Percentiles rank a stretch among this genome's conserved stretches.
These are phyloP conservation scores for Podila epigama DNA, from an alignment of 192 early-diverging fungal genomes.

Conservation along the genomic window DNA sequence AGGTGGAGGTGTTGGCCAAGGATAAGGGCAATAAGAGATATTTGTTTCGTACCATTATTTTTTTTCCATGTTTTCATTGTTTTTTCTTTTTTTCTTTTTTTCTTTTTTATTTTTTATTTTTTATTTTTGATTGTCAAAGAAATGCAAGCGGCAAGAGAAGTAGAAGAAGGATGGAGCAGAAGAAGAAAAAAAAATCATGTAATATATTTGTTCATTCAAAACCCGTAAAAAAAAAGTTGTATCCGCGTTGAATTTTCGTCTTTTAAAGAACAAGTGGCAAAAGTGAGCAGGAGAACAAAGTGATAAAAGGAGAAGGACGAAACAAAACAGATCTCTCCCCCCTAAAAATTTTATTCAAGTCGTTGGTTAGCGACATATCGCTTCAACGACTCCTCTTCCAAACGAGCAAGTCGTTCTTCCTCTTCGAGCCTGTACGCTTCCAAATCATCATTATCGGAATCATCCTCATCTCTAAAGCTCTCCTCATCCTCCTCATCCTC, in stretches of 20 bases:
- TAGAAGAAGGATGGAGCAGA: no score
- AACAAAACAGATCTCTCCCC: background rate
- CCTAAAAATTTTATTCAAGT: slow-evolving; percentile 7
- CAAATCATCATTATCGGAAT: slow-evolving; percentile 26
- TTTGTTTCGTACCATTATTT: no score
- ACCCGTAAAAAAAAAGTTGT: no score
- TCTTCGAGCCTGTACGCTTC: slow-evolving; percentile 47
- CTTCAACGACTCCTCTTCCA: slow-evolving; percentile 41
- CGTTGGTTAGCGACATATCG: slow-evolving; percentile 33
- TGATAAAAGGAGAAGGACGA: no score
- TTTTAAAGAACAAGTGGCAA: no score
- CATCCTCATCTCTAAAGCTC: slow-evolving; percentile 28
- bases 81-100: background rate
- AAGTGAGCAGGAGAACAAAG: no score
- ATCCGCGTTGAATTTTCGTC: no score
- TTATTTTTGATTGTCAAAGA: background rate
- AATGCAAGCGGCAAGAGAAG: background rate
- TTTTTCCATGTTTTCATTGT: background rate
- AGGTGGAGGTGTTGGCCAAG: background rate
- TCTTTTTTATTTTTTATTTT: background rate
- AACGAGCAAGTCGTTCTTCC: slow-evolving; percentile 14
- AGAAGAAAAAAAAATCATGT: no score
- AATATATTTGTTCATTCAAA: background rate
- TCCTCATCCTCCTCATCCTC: slow-evolving; percentile 51
- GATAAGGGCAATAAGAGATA: background rate